Conservation (phyloP, 179 eudicot genomes). For the Beta corolliflora region DNA sequence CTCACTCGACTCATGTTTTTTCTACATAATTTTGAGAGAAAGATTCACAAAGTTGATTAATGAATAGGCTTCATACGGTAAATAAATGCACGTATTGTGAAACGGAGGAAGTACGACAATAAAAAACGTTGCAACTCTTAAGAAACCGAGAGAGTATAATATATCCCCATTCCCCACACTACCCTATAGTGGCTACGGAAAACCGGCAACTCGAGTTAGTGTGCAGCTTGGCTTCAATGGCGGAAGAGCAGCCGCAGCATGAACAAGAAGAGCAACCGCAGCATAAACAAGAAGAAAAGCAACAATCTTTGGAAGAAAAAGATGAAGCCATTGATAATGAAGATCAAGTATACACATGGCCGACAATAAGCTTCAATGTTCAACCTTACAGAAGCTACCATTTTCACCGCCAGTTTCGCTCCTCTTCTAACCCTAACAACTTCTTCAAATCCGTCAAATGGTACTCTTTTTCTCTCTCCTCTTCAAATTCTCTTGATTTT, state of each 20-base stretch:
- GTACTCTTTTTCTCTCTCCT: conserved; percentile 31
- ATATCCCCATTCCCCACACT: no score
- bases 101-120: no score
- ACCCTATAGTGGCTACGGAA: no score
- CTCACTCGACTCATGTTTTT: no score
- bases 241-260: conserved; percentile 21
- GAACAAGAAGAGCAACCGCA: conserved; percentile 4
- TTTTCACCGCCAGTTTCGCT: conserved; percentile 70
- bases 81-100: no score
- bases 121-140: no score
- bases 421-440: conserved; percentile 70
- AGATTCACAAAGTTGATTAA: no score
- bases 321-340: conserved; percentile 10
- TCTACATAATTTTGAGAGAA: no score
- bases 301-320: not conserved
- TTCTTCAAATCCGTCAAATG: conserved; percentile 85
- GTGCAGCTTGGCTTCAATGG: conserved; percentile 20
- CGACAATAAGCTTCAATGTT: conserved; percentile 51
- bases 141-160: no score
- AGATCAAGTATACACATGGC: conserved; percentile 40
- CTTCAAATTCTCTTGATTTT: not conserved
- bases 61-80: no score
- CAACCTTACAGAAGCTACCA: conserved; percentile 68
- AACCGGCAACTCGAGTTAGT: no score
- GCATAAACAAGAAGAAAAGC: not conserved